Base-by-base conservation (phyloP, 176 grass and related monocot species). In the Avena sativa region DNA sequence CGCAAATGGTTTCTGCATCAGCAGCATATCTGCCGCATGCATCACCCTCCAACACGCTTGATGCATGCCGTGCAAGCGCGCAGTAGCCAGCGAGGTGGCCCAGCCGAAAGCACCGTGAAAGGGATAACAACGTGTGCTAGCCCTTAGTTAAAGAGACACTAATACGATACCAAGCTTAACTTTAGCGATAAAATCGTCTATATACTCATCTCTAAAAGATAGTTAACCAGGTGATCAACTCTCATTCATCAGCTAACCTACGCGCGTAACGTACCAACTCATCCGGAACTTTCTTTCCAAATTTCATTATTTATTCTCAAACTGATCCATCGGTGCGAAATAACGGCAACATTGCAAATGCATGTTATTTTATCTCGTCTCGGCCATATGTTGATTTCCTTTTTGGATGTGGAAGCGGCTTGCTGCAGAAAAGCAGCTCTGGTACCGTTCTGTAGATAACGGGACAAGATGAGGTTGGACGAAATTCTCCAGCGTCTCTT, bases 1-100 rank as follows among this genome's bases (percentile, higher is more conserved):
- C 26, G 82, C 81, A 75, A 81, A 89, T 89, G 88, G 78, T 49
- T 46, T 58, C 78, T 44, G 61, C 88, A 23, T 90, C 83, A 89
- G 53, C 52, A 16, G 52, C 52, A 55, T 55, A 12, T 15, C 28
- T 43, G 40, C 40, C 40, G 50, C 50, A 52, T 14, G 50, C 52
- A 55, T 16, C 52, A 56, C 5, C 83, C 40, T 23, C 25, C 80
- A 87, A 68, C 34, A 57, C 6, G 28, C 28, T 14, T 30, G 71
- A 63, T 78, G 88, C 61, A 62, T 72, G 69, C 65, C 16, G 62
- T 55, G 56, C 47, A 73, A 79, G 74, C 66, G 30, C 74, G 80
- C 70, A 83, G 79, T 86, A 82, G 13, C 40, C 17, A 20, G 9
- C 40, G 40, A 43, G 28, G 43, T 62, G 20, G 46, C 15, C 58